Conservation (phyloP, 2,329 filamentous ascomycete genomes). For the Pyricularia sp. region DNA sequence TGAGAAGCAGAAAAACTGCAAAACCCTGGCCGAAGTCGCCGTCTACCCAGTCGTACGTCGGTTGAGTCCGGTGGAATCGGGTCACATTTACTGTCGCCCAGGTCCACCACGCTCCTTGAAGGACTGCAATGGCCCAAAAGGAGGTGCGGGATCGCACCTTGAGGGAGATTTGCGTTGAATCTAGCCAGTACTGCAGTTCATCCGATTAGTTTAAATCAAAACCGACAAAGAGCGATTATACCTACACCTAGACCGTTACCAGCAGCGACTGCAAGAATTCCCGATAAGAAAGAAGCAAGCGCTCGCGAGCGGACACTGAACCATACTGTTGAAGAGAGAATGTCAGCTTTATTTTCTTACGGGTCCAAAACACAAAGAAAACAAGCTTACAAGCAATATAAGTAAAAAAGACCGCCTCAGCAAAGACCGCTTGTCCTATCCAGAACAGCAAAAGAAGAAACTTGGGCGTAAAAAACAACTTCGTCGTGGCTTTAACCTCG, state of each 20-base stretch:
- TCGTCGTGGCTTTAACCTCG: constrained; percentile 47
- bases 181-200: neutral
- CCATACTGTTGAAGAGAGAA: neutral
- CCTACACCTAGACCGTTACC: neutral
- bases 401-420: constrained; percentile 13
- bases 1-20: neutral
- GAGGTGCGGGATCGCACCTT: neutral
- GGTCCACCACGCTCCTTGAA: neutral
- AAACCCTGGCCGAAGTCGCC: neutral
- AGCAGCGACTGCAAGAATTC: neutral
- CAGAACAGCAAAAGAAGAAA: constrained; percentile 54
- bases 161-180: neutral
- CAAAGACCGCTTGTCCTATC: constrained; percentile 58
- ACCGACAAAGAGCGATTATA: too few species aligned
- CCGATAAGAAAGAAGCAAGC: neutral
- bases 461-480: constrained; percentile 44
- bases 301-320: neutral
- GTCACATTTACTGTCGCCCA: neutral
- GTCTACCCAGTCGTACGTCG: neutral
- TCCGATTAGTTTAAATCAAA: too few species aligned
- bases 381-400: neutral
- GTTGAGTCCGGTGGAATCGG: neutral
- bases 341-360: neutral
- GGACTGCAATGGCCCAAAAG: neutral
- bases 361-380: neutral